Evolutionary conservation across 805 yeast genomes (phyloP).

Genomic region (Sugiyamaella marilandica): DNA sequence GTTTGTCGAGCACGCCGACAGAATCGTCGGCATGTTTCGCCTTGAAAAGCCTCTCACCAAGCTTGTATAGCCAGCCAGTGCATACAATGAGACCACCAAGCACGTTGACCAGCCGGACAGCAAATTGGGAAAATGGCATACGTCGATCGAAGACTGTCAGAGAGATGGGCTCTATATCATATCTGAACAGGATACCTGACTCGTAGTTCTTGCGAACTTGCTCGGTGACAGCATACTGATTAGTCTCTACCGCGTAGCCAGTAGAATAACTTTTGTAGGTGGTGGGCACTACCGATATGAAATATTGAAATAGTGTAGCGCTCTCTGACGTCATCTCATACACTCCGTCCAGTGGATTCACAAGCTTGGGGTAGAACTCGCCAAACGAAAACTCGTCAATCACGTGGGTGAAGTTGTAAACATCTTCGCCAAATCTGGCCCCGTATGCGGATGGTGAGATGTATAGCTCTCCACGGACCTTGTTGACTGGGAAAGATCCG

Average conservation of each 20-base stretch:
- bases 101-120: slow-evolving; percentile 73
- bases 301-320: slow-evolving; percentile 54
- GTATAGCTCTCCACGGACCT: slow-evolving; percentile 80
- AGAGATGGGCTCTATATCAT: slow-evolving; percentile 84
- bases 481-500: slow-evolving; percentile 57
- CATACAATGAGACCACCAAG: slow-evolving; percentile 74
- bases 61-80: slow-evolving; percentile 59
- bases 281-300: slow-evolving; percentile 80
- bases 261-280: slow-evolving; percentile 50
- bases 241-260: slow-evolving; percentile 71
- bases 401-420: slow-evolving; percentile 73
- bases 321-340: slow-evolving; percentile 50
- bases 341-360: slow-evolving; percentile 83
- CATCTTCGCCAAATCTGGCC: slow-evolving; percentile 27
- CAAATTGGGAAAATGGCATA: slow-evolving; percentile 70
- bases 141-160: slow-evolving; percentile 66
- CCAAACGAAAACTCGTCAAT: slow-evolving; percentile 89
- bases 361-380: slow-evolving; percentile 75
- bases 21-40: neutral
- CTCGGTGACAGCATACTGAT: slow-evolving; percentile 62
- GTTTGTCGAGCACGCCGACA: slow-evolving; percentile 11
- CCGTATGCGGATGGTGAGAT: slow-evolving; percentile 70
- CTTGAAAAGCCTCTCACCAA: slow-evolving; percentile 35
- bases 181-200: slow-evolving; percentile 68
- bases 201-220: neutral